Base-by-base conservation (phyloP, 352 stramenopile genomes). In the Thraustochytrium sp. region DNA sequence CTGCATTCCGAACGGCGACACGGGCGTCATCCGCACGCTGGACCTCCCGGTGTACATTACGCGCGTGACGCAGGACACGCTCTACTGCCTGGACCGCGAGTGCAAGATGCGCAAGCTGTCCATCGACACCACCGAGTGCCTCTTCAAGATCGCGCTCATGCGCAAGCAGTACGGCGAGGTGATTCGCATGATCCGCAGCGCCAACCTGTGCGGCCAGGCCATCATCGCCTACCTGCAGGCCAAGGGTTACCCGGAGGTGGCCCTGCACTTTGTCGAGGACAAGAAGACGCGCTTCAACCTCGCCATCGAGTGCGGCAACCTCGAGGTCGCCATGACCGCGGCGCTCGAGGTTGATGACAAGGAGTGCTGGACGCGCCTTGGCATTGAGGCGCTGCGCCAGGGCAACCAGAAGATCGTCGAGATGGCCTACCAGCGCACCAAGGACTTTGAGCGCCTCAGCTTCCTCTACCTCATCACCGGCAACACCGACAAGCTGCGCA, bases 241-340 rank as follows among this genome's bases (percentile, higher is more conserved):
- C 51, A 99, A 99, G 89, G 97, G 97, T n/a, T 99, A 98, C 88
- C 96, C 97, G 2, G 97, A 99, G 85, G 96, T 99, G 29, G 97
- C 97, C 9, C 90, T 99, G 55, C 96, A 99, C 90, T 99, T 99
- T 89, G 97, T 99, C 42, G 96, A 95, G 74, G 97, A 99, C 88
- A 95, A 97, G 56, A 96, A 96, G 87, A 98, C 96, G 59, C 90
- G 95, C 38, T 99, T 99, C 90, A 97, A 98, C 85, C 90, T 99
- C 36, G 87, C 89, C 29, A 95, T 99, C 80, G 97, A 95, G 51
- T 99, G 97, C 85, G 97, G 97, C 76, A 99, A 99, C 87, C 95
- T 99, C 82, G 96, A 99, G 87, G 95, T 98, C 46, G 97, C 96
- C 38, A 93, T 98, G 85, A 90, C 62, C 42, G 87, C 56, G 72